Evolutionary conservation across 495 filamentous ascomycete genomes (phyloP).

Genomic region (Tuber aestivum): DNA sequence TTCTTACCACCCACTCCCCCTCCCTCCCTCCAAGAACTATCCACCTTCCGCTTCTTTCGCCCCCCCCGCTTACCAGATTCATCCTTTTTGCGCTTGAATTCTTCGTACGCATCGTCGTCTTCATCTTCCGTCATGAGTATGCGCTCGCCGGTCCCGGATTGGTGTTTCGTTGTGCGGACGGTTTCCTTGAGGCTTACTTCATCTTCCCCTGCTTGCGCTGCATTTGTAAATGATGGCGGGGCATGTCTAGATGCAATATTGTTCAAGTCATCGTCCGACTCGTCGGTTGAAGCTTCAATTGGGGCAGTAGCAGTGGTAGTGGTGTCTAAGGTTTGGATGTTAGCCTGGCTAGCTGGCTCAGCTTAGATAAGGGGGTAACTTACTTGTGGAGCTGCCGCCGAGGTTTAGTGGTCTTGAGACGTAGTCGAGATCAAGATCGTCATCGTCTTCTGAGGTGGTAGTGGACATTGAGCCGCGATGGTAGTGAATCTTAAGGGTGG

Average conservation of each 20-base stretch:
- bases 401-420: not conserved
- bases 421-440: not conserved
- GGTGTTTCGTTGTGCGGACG: conserved; percentile 23
- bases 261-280: not conserved
- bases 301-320: not conserved
- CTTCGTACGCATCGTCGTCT: conserved; percentile 41
- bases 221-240: not conserved
- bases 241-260: not conserved
- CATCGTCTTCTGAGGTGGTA: not conserved
- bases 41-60: conserved; percentile 18
- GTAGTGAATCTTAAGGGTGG: not conserved
- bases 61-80: conserved; percentile 3
- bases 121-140: conserved; percentile 42
- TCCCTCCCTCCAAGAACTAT: not conserved
- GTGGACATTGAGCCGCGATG: not conserved
- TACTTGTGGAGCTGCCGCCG: not conserved
- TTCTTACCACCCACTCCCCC: conserved; percentile 16
- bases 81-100: conserved; percentile 41
- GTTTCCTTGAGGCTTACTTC: not conserved
- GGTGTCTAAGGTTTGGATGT: not conserved
- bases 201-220: not conserved
- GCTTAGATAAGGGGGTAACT: not conserved
- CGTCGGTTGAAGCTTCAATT: not conserved
- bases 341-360: not conserved
- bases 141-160: conserved; percentile 27